Evolutionary conservation across 1,284 basidiomycete species (phyloP).

Genomic region (Tilletia caries): DNA sequence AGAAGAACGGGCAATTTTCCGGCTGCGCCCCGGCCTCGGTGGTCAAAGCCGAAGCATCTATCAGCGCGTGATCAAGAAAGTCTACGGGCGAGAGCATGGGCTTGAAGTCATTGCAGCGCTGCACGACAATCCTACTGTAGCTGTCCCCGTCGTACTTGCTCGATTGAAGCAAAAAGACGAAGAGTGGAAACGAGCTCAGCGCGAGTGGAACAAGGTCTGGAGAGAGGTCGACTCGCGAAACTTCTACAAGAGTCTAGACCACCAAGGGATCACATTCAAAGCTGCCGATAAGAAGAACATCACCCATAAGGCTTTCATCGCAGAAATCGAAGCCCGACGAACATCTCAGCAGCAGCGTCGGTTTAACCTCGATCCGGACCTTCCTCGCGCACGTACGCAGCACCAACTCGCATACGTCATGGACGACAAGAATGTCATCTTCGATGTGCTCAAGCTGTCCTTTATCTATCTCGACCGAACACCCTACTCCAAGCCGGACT

Average conservation of each 20-base stretch:
- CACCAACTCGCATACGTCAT: slow-evolving; percentile 76
- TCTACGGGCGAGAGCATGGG: slow-evolving; percentile 82
- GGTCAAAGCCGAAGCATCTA: slow-evolving; percentile 84
- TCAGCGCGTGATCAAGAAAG: slow-evolving; percentile 87
- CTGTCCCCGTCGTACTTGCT: slow-evolving; percentile 85
- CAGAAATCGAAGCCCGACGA: slow-evolving; percentile 78
- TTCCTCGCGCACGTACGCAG: slow-evolving; percentile 44
- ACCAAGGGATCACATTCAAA: slow-evolving; percentile 93
- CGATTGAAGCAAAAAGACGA: slow-evolving; percentile 93
- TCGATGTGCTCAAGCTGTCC: slow-evolving; percentile 83
- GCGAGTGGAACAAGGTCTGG: slow-evolving; percentile 97
- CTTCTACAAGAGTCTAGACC: slow-evolving; percentile 86
- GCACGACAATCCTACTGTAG: slow-evolving; percentile 84
- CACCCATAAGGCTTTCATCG: slow-evolving; percentile 81
- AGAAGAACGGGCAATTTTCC: slow-evolving; percentile 80
- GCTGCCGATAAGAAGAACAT: slow-evolving; percentile 92
- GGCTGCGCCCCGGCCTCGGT: slow-evolving; percentile 81
- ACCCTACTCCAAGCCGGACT: slow-evolving; percentile 72
- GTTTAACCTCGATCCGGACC: slow-evolving; percentile 38
- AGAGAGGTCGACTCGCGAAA: slow-evolving; percentile 93
- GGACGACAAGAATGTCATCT: slow-evolving; percentile 73
- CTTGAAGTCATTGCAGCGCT: slow-evolving; percentile 82
- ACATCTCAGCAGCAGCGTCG: slow-evolving; percentile 65
- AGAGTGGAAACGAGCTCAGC: slow-evolving; percentile 90
- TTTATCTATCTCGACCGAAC: slow-evolving; percentile 81